Base-by-base conservation (phyloP, 345 rosid species). In the Rhodomyrtus tomentosa region DNA sequence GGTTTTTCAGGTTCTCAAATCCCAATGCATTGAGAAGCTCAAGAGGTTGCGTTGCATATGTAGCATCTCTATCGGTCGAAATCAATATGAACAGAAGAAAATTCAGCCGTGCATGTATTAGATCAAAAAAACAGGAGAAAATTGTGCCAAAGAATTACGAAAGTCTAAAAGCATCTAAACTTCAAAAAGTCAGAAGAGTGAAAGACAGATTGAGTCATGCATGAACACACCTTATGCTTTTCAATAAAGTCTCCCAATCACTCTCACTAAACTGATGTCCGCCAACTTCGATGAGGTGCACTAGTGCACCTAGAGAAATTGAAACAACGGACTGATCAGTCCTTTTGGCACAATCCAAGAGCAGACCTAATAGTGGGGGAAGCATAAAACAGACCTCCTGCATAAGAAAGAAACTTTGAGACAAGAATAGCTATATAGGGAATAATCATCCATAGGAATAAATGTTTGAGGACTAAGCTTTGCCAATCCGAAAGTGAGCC, bases 321-420 rank as follows among this genome's bases (percentile, higher is more conserved):
- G 99, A 97, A 89, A 95, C 99, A 68, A 97, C 99, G 14, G 99
- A 86, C 91, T 97, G 99, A 89, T 97, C 99, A 27, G 98, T 89
- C 90, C 93, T 95, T 92, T 97, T 95, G 45, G 99, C 99, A 83
- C 98, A 97, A 88, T 97, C 99, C 88, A 97, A 88, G 85, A 97
- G 98, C 92, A 97, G 91, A 88, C 96, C 89, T 87, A 97, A 87
- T 81, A 97, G 94, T 45, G 99, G 98, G 42, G 99, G 99, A 88
- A 97, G 94, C 98, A 97, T 97, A 89, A 97, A 95, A 91, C 96
- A 92, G 22, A 97, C 99, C 91, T 95, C 99, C 99, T 97, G 93
- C 89, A 88, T 59, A 84, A 27, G 56, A 68, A 38, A 84, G 68
- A 38, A 81, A 80, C 55, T 55, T 50, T 18, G 53, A 45, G 81